These are phyloP conservation scores for Phytophthora hybrid DNA, from an alignment of 352 stramenopile species.

Conservation along the genomic window DNA sequence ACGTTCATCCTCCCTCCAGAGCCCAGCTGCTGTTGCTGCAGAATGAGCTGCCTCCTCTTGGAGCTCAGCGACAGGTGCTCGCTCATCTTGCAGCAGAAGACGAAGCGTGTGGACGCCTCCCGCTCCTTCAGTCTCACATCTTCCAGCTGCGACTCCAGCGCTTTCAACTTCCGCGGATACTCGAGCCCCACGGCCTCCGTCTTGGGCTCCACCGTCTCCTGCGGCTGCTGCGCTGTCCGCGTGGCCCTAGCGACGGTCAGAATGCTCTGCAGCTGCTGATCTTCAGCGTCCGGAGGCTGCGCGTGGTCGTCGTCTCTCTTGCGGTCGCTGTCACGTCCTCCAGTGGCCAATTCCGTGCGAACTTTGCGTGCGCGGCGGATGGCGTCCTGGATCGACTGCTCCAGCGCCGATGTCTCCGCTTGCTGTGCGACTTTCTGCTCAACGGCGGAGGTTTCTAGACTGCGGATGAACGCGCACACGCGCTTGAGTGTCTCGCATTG, in stretches of 20 bases:
- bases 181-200: slow-evolving; percentile 35
- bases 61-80: slow-evolving; percentile 50
- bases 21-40: slow-evolving; percentile 16
- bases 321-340: neutral
- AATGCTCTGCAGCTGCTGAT: slow-evolving; percentile 32
- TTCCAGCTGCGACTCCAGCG: slow-evolving; percentile 48
- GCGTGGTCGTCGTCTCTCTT: slow-evolving; percentile 1
- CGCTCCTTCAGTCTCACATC: slow-evolving; percentile 41
- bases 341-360: slow-evolving; percentile 20
- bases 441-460: slow-evolving; percentile 14
- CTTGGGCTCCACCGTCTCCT: slow-evolving; percentile 3
- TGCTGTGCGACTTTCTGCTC: slow-evolving; percentile 22
- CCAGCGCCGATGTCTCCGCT: slow-evolving; percentile 34
- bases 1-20: slow-evolving; percentile 13
- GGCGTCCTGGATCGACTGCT: slow-evolving; percentile 54
- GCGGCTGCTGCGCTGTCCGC: slow-evolving; percentile 8
- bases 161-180: slow-evolving; percentile 61
- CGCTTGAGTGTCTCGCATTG: slow-evolving; percentile 53
- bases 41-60: slow-evolving; percentile 21
- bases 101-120: slow-evolving; percentile 47
- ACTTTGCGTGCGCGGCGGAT: slow-evolving; percentile 56
- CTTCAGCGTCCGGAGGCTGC: neutral
- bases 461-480: slow-evolving; percentile 29
- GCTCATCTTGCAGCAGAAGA: slow-evolving; percentile 65
- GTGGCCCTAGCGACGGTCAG: slow-evolving; percentile 44